Conservation (phyloP, 2,329 filamentous ascomycete species). For the Fusarium paranaense region DNA sequence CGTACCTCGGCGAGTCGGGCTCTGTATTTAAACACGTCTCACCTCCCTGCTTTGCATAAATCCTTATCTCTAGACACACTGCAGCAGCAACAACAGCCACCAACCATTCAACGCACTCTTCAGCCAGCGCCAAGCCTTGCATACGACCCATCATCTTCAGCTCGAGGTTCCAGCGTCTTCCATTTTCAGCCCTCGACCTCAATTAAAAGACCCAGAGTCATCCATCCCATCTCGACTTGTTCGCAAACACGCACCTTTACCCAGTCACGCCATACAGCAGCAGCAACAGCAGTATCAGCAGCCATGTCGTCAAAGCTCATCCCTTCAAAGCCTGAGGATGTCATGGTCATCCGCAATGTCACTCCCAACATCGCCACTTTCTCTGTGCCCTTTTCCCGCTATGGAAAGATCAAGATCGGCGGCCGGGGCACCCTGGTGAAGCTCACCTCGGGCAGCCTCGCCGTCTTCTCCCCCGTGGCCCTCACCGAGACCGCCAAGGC, state of each 20-base stretch:
- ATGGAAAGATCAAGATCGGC: constrained; percentile 83
- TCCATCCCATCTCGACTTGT: neutral
- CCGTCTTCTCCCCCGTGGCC: constrained; percentile 91
- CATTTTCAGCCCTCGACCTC: neutral
- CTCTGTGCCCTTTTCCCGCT: constrained; percentile 86
- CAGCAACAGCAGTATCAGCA: constrained; percentile 1
- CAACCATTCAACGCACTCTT: constrained; percentile 14
- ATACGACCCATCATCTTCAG: neutral
- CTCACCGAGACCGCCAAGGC: constrained; percentile 79
- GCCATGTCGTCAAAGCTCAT: constrained; percentile 73
- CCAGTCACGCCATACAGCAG: constrained; percentile 3
- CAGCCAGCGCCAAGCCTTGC: neutral
- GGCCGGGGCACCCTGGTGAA: constrained; percentile 89
- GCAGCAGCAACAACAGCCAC: neutral
- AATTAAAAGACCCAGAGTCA: neutral
- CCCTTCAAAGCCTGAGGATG: constrained; percentile 77
- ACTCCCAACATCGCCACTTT: constrained; percentile 83
- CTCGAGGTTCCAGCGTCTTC: constrained; percentile 19
- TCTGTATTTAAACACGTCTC: constrained; percentile 1
- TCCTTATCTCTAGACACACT: neutral
- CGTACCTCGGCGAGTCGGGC: neutral
- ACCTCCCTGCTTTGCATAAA: neutral
- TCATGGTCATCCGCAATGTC: constrained; percentile 91
- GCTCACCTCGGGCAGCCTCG: constrained; percentile 80
- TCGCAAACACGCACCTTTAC: constrained; percentile 13